Base-by-base conservation (phyloP, 805 yeast species). In the Hagleromyces aurorensis region DNA sequence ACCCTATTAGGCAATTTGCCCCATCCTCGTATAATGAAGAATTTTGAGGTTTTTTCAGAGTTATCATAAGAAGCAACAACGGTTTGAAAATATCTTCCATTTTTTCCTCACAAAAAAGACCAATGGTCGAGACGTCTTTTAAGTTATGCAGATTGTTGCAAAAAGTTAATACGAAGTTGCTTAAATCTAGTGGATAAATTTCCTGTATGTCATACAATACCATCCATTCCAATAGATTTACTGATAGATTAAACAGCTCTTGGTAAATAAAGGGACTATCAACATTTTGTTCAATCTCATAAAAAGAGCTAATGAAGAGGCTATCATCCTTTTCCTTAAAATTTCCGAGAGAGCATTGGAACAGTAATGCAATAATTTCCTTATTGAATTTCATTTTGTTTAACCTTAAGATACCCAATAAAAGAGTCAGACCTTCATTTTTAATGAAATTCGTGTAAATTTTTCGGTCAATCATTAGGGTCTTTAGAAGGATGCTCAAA, bases 361-460 rank as follows among this genome's bases (percentile, higher is more conserved):
- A 75, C 72, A 59, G 72, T 62, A 10, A 67, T 57, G 5, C 72
- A 66, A 29, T 67, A 46, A 43, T 70, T 60, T 8, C 71, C 40
- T 7, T 59, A 41, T 19, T 65, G 45, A 7, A 65, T 13, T 23
- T 40, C 46, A 19, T 32, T 23, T 27, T 36, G 16, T 36, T 50
- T 43, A 4, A 75, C 48, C 21, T 64, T 63, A 35, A 66, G 64
- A 40, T 70, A 65, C 39, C 65, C 52, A 29, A 78, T 37, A 27
- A 60, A 54, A 33, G 3, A 69, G 63, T 30, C 71, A 50, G 7
- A 69, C 66, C 30, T 61, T 65, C 16, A 70, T 51, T 69, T 6
- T 62, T 65, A 18, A 66, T 59, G 38, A 80, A 79, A 14, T 65
- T 54, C 16, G 57, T 62, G 30, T 69, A 68, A 3, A 65, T 62